Base-by-base conservation (phyloP, 305 asterid species). In the Solanum hybrid region DNA sequence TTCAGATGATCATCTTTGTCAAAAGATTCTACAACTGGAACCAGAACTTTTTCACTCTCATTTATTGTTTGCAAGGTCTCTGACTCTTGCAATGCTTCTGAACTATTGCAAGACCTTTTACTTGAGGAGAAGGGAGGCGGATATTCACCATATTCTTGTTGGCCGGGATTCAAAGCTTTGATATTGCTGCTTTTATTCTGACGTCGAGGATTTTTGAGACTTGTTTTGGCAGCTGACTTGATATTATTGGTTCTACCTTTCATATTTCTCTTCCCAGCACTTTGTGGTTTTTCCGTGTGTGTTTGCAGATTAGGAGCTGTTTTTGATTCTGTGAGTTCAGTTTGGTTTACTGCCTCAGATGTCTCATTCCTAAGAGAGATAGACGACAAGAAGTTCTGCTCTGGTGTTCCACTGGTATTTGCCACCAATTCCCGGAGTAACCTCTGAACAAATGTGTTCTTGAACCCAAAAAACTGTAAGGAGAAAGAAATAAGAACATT, bases 401-500 rank as follows among this genome's bases (percentile, higher is more conserved):
- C 98, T 78, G 92, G 91, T 86, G 93, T 92, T 87, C 94, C 95
- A 90, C 95, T 94, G 88, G 89, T 93, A 95, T 94, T 94, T 89
- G 98, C 95, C 88, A 94, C 96, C 96, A 97, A 94, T 89, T 95
- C 98, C 92, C 99, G 91, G 91, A 97, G 94, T 87, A 97, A 91
- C 93, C 98, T 94, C 92, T 93, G 99, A 83, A 97, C 98, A 92
- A 94, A 94, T 73, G 97, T 93, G 94, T 95, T 97, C 90, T 93
- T 97, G 93, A 97, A 97, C 86, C 99, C 99, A 73, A 96, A 97
- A 90, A 97, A 93, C 99, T 97, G 98, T 12, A 92, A 92, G 83
- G 89, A 80, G 36, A 88, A 91, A 42, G 37, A 22, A 90, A 84
- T 80, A 85, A 24, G 51, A 77, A 61, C 51, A 3, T 33, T 86